These are phyloP conservation scores for Pichia heedii DNA, from an alignment of 805 yeast species.

Conservation along the genomic window DNA sequence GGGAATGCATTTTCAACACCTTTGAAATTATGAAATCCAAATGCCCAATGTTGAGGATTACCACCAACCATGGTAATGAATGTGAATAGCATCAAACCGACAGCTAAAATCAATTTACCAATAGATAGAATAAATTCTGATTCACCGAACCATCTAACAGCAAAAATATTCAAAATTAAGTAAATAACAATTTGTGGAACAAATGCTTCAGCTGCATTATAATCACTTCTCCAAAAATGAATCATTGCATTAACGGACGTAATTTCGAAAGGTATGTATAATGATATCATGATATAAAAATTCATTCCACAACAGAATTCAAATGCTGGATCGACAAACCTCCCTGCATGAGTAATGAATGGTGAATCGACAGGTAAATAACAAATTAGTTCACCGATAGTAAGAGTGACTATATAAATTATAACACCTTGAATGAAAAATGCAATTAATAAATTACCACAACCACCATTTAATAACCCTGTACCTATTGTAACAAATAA, in stretches of 20 bases:
- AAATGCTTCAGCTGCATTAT: slow-evolving; percentile 61
- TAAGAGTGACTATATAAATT: slow-evolving; percentile 54
- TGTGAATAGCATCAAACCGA: slow-evolving; percentile 70
- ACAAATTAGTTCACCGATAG: slow-evolving; percentile 74
- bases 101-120: slow-evolving; percentile 62
- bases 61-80: slow-evolving; percentile 84
- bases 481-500: slow-evolving; percentile 65
- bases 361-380: slow-evolving; percentile 73
- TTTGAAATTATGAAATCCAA: slow-evolving; percentile 22
- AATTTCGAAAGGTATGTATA: slow-evolving; percentile 75
- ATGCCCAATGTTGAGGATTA: slow-evolving; percentile 52
- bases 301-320: slow-evolving; percentile 76
- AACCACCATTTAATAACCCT: slow-evolving; percentile 59
- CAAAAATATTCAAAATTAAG: slow-evolving; percentile 56
- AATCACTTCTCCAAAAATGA: slow-evolving; percentile 75
- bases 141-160: slow-evolving; percentile 73
- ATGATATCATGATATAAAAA: slow-evolving; percentile 67
- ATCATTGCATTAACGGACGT: slow-evolving; percentile 71
- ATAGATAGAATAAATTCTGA: slow-evolving; percentile 72
- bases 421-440: slow-evolving; percentile 65
- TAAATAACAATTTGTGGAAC: slow-evolving; percentile 58
- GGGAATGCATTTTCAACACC: slow-evolving; percentile 38
- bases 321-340: slow-evolving; percentile 67
- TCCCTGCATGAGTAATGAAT: slow-evolving; percentile 64
- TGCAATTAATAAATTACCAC: slow-evolving; percentile 56